Conservation (phyloP, 148 eudicot species). For the Persicaria maculosa region DNA sequence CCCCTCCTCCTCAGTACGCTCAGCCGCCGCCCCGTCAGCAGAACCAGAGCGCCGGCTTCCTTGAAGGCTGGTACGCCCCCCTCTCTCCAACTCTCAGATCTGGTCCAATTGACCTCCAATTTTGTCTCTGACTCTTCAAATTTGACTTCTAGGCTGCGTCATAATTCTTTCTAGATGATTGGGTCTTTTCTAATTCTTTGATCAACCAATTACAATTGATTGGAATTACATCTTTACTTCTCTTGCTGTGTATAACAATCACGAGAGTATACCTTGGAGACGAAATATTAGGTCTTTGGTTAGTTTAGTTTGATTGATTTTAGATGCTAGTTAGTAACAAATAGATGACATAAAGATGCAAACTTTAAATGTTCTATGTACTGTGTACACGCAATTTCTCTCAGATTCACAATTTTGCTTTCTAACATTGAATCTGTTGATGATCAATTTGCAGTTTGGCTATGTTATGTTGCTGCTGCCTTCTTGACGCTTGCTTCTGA, state of each 20-base stretch:
- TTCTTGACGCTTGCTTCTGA: conserved; percentile 11
- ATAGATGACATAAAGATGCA: too few relatives aligned
- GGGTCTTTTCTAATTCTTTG: too few relatives aligned
- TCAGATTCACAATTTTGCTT: background rate
- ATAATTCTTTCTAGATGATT: too few relatives aligned
- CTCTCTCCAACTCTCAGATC: background rate
- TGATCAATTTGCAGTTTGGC: conserved; percentile 10
- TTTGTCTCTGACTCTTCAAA: background rate
- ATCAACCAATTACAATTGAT: too few relatives aligned
- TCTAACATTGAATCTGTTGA: background rate
- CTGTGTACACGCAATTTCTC: too few relatives aligned
- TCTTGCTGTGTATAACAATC: too few relatives aligned
- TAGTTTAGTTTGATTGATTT: too few relatives aligned
- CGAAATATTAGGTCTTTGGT: too few relatives aligned
- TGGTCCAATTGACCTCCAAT: background rate
- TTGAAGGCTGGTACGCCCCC: conserved; percentile 11
- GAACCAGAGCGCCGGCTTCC: conserved; percentile 7
- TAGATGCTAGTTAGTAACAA: too few relatives aligned
- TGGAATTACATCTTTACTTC: too few relatives aligned
- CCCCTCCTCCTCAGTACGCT: conserved; percentile 10
- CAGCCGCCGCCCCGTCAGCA: conserved; percentile 13
- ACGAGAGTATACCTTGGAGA: too few relatives aligned
- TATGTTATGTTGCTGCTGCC: conserved; percentile 11
- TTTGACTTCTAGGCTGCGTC: background rate
- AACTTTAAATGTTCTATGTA: too few relatives aligned